Conservation (phyloP, 352 stramenopile genomes). For the Pythium grandisporangium region DNA sequence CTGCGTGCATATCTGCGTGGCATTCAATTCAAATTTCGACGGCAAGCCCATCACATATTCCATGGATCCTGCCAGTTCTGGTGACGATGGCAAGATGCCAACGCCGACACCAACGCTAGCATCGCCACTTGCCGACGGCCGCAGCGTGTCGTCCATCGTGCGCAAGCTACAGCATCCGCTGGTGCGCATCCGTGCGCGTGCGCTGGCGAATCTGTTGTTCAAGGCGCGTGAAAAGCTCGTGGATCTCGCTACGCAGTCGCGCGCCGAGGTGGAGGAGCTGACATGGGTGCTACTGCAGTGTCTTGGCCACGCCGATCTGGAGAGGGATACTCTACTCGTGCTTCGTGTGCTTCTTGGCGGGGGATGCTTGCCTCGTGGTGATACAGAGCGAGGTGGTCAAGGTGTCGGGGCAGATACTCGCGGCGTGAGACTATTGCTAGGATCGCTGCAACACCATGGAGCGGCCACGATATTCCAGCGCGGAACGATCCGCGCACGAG, state of each 20-base stretch:
- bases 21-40: too few species aligned
- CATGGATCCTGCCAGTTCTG: too few species aligned
- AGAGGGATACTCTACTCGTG: too few species aligned
- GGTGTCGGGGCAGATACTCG: too few species aligned
- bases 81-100: not conserved
- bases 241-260: constrained; percentile 16
- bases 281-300: constrained; percentile 21
- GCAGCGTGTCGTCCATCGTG: constrained; percentile 23
- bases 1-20: too few species aligned
- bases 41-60: too few species aligned
- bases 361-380: too few species aligned
- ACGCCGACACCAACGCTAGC: too few species aligned
- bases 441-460: constrained; percentile 4
- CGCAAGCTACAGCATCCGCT: constrained; percentile 59
- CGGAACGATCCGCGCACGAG: not conserved
- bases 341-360: too few species aligned
- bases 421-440: not conserved
- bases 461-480: constrained; percentile 6
- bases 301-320: constrained; percentile 29
- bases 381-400: too few species aligned
- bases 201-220: constrained; percentile 48
- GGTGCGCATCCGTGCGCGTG: constrained; percentile 38
- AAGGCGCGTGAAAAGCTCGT: constrained; percentile 60
- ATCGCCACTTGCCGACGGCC: not conserved
- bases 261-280: constrained; percentile 19